phyloP scores from a whole-genome alignment of 345 rosid species.

The Hirschfeldia incana region DNA sequence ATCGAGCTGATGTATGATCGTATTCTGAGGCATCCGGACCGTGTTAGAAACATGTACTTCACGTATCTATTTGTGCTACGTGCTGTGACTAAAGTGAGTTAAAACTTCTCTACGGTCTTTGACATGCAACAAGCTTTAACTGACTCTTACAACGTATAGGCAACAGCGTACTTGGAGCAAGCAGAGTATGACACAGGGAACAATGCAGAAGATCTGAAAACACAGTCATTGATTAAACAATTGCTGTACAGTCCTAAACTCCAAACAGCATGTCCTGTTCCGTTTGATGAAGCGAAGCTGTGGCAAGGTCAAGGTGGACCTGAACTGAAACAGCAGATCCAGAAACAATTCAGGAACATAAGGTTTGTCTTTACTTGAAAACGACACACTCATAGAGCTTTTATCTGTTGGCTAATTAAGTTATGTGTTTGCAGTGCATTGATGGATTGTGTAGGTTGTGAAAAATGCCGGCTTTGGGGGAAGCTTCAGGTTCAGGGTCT shows the following conservation, averaged over 20 bases:
- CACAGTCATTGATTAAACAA: constrained; percentile 79
- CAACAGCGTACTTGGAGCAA: constrained; percentile 83
- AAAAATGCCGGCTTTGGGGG: constrained; percentile 98
- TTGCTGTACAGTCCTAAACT: constrained; percentile 72
- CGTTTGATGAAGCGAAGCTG: constrained; percentile 96
- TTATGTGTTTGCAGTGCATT: constrained; percentile 63
- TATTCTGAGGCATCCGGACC: constrained; percentile 76
- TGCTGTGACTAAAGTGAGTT: constrained; percentile 83
- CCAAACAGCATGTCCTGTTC: constrained; percentile 91
- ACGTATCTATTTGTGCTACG: constrained; percentile 93
- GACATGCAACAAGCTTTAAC: not conserved
- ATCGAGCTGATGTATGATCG: constrained; percentile 85
- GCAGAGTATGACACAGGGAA: constrained; percentile 96
- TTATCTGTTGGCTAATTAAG: not conserved
- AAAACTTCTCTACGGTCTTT: constrained; percentile 10
- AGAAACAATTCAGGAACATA: constrained; percentile 86
- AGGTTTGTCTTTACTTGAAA: constrained; percentile 46
- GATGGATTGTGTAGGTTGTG: constrained; percentile 99
- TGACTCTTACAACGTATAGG: constrained; percentile 42
- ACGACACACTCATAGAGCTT: not conserved
- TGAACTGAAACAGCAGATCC: constrained; percentile 76
- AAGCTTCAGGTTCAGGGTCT: constrained; percentile 98
- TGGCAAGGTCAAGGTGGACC: constrained; percentile 98
- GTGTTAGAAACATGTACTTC: constrained; percentile 89
- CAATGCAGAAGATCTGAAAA: constrained; percentile 75